Percentiles rank a stretch among this genome's conserved stretches.
Evolutionary conservation across 768 basidiomycete genomes (phyloP).

Genomic region (Podaxis sp.): DNA sequence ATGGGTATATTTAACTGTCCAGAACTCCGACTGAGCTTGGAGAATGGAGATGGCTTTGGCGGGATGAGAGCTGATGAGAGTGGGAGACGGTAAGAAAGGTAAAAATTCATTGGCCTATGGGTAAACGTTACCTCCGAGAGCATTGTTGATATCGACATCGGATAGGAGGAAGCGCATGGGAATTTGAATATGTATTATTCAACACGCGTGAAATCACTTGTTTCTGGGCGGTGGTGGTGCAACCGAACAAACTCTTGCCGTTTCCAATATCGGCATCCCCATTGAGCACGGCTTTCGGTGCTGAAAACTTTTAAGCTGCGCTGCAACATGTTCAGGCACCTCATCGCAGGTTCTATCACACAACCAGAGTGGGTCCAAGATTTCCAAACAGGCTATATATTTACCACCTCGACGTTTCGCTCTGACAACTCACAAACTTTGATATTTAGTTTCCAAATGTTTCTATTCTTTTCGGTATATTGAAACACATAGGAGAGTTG

Average conservation of each 20-base stretch:
- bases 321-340: too few relatives aligned
- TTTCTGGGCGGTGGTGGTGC: not conserved
- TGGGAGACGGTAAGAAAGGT: not conserved
- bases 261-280: not conserved
- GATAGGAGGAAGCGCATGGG: slow-evolving; percentile 10
- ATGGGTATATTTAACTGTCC: slow-evolving; percentile 5
- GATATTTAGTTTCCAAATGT: not conserved
- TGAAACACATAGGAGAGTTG: not conserved
- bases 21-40: not conserved
- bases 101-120: not conserved
- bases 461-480: slow-evolving; percentile 5
- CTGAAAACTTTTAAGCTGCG: too few relatives aligned
- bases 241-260: not conserved
- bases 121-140: too few relatives aligned
- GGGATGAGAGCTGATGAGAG: not conserved
- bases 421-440: not conserved
- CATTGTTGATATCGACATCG: not conserved
- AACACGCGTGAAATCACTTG: not conserved
- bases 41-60: not conserved
- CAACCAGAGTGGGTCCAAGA: not conserved
- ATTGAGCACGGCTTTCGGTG: not conserved
- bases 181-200: not conserved
- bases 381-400: not conserved
- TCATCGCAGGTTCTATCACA: too few relatives aligned
- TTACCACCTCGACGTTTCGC: not conserved